phyloP scores from a whole-genome alignment of 371 early-diverging fungal genomes.

The Thermomucor indicae-seudaticae region DNA sequence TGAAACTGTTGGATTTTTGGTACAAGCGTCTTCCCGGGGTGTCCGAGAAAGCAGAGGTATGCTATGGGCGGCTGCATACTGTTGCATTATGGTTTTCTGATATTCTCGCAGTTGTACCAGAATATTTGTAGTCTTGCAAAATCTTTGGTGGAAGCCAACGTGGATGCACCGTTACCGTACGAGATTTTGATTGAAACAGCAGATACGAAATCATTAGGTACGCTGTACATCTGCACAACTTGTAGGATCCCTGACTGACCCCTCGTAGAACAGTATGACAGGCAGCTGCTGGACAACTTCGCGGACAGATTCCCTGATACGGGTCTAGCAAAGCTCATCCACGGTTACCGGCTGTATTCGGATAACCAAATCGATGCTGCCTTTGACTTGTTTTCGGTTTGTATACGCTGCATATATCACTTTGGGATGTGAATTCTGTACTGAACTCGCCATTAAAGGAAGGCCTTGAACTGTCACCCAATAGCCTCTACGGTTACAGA shows the following conservation, averaged over 20 bases:
- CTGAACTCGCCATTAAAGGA: slow-evolving; percentile 34
- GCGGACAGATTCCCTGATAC: slow-evolving; percentile 45
- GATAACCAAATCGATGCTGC: slow-evolving; percentile 40
- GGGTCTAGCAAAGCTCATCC: slow-evolving; percentile 48
- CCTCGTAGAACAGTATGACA: slow-evolving; percentile 42
- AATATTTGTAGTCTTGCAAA: slow-evolving; percentile 33
- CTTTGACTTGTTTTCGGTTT: slow-evolving; percentile 39
- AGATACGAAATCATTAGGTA: slow-evolving; percentile 39
- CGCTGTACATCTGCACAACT: not conserved
- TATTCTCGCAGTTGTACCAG: slow-evolving; percentile 22
- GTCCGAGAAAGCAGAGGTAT: slow-evolving; percentile 23
- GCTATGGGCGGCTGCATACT: not conserved
- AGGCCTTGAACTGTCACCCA: slow-evolving; percentile 42
- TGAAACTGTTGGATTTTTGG: slow-evolving; percentile 25
- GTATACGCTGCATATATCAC: not conserved
- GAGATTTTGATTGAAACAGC: slow-evolving; percentile 47
- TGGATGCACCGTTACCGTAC: slow-evolving; percentile 38
- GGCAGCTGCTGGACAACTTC: slow-evolving; percentile 31
- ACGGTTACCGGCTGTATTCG: slow-evolving; percentile 40
- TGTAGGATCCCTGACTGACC: not conserved
- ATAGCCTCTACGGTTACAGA: slow-evolving; percentile 48
- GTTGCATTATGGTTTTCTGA: not conserved
- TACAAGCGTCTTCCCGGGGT: slow-evolving; percentile 22
- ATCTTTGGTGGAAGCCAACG: slow-evolving; percentile 20
- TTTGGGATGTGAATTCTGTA: no score